Base-by-base conservation (phyloP, 257 asterid species). In the Plantago major region DNA sequence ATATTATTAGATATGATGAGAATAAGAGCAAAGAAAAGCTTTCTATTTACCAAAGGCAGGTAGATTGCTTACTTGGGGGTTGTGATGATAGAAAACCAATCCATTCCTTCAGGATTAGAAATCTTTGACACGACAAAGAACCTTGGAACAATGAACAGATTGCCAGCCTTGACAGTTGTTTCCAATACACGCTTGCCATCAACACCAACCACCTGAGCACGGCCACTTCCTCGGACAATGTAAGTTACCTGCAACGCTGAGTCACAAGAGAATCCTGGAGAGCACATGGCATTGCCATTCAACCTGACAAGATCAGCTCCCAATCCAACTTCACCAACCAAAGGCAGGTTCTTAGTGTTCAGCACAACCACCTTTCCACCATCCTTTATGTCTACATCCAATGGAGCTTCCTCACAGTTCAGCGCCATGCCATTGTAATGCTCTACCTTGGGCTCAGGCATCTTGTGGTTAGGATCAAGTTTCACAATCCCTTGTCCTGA, bases 251-350 rank as follows among this genome's bases (percentile, higher is more conserved):
- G 97, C 65, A 83, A 60, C 12, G 97, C 97, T 0, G 94, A 87
- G 72, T 90, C 96, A 52, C 95, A 84, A 0, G 98, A 85, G 76
- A 90, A 88, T 15, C 96, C 96, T 0, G 98, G 98, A 42, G 96
- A 88, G 58, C 96, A 90, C 96, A 88, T 88, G 4, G 98, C 89
- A 42, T 65, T 73, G 18, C 95, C 98, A 7, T 76, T 54, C 13
- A 90, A 73, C 70, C 91, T 77, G 46, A 90, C 98, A 19, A 87
- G 95, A 64, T 85, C 96, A 0, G 95, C 96, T 11, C 96, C 91
- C 1, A 84, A 81, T 13, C 95, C 94, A 28, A 85, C 86, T 59
- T 85, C 89, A 0, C 94, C 96, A 3, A 90, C 95, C 76, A 88
- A 73, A 1, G 98, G 96, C 82, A 85, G 68, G 77, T 90, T 90